These are phyloP conservation scores for Acarospora socialis DNA, from an alignment of 2,329 filamentous ascomycete genomes.

Conservation along the genomic window DNA sequence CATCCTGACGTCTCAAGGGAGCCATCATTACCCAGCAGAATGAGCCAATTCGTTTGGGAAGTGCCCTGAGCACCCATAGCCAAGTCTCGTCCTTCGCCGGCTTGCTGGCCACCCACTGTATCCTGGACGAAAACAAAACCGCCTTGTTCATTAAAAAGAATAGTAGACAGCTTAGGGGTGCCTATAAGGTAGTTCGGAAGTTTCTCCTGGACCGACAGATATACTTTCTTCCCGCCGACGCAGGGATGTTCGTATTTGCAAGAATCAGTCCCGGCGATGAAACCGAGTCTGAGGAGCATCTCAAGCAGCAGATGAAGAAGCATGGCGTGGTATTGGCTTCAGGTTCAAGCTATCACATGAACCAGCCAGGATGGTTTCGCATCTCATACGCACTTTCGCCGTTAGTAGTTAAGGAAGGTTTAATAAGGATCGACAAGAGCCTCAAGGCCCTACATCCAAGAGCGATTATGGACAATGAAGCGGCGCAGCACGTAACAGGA, in stretches of 20 bases:
- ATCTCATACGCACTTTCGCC: no score
- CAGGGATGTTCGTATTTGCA: slow-evolving; percentile 17
- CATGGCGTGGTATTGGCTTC: no score
- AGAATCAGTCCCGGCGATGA: slow-evolving; percentile 13
- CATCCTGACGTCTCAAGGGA: slow-evolving; percentile 12
- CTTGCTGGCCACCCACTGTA: no score
- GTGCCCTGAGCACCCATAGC: slow-evolving; percentile 13
- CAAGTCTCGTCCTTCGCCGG: slow-evolving; percentile 16
- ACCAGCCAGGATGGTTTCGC: no score
- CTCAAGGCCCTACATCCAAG: no score
- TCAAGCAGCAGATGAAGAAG: slow-evolving; percentile 12
- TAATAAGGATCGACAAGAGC: no score
- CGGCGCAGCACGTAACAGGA: no score
- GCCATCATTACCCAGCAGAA: slow-evolving; percentile 17
- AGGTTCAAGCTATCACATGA: no score
- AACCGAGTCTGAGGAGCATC: slow-evolving; percentile 16
- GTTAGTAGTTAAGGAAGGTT: no score
- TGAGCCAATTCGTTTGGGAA: slow-evolving; percentile 10
- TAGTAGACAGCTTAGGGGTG: slow-evolving; percentile 13
- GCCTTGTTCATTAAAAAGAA: no score
- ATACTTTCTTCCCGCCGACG: slow-evolving; percentile 16
- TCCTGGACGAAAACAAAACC: no score
- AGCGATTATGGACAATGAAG: no score
- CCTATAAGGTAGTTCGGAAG: slow-evolving; percentile 15
- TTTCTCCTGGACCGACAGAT: slow-evolving; percentile 16